Conservation (phyloP, 2,329 filamentous ascomycete species). For the Chrysoporthe cubensis region DNA sequence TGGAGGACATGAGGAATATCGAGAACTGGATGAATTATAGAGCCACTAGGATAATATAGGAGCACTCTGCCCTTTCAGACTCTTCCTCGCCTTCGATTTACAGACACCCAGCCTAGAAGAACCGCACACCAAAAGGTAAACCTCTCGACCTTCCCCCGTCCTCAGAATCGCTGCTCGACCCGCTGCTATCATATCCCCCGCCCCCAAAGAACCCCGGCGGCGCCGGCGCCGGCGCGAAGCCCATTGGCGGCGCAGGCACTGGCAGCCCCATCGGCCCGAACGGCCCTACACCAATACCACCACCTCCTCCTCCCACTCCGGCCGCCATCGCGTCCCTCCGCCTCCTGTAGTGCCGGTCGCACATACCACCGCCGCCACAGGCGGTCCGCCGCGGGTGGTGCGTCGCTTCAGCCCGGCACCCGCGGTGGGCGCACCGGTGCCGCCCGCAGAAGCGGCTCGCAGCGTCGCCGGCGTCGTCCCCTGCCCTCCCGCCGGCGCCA, state of each 20-base stretch:
- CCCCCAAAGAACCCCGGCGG: slow-evolving; percentile 4
- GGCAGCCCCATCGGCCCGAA: slow-evolving; percentile 9
- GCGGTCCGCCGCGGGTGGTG: not conserved
- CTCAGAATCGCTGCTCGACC: slow-evolving; percentile 17
- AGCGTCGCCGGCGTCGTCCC: not conserved
- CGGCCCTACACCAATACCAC: not conserved
- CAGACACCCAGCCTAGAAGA: not conserved
- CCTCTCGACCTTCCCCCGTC: slow-evolving; percentile 6
- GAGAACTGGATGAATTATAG: no score
- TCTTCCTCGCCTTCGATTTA: not conserved
- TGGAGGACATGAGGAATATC: no score
- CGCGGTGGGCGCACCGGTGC: slow-evolving; percentile 19
- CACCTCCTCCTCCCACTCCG: not conserved
- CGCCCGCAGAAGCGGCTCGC: slow-evolving; percentile 18
- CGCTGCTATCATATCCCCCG: slow-evolving; percentile 13
- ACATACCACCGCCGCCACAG: slow-evolving; percentile 5
- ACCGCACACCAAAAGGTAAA: slow-evolving; percentile 12
- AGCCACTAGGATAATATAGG: no score
- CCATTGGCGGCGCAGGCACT: slow-evolving; percentile 1
- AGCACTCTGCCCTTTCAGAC: not conserved
- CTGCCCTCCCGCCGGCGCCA: not conserved
- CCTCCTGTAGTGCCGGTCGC: slow-evolving; percentile 21
- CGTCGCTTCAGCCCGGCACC: slow-evolving; percentile 14
- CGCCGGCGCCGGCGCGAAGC: slow-evolving; percentile 1
- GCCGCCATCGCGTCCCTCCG: not conserved